Conservation (phyloP, 768 basidiomycete genomes). For the Boletus eberwhitei region DNA sequence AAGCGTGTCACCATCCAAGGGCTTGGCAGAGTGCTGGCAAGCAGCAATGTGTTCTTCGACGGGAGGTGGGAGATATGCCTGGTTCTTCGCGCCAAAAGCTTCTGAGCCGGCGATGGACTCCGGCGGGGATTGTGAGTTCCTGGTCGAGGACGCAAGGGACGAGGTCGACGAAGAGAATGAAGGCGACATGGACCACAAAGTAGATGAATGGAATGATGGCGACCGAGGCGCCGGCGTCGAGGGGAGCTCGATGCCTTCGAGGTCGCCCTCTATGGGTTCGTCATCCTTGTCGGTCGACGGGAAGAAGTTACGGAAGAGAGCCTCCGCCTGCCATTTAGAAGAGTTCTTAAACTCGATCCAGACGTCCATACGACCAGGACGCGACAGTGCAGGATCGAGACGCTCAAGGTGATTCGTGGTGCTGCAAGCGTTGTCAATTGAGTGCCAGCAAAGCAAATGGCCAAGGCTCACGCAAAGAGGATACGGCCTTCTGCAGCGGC, state of each 20-base stretch:
- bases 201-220: slow-evolving; percentile 44
- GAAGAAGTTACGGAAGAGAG: slow-evolving; percentile 89
- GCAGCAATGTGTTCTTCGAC: slow-evolving; percentile 56
- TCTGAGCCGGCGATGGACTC: slow-evolving; percentile 18
- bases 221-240: slow-evolving; percentile 40
- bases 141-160: slow-evolving; percentile 33
- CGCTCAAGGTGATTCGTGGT: slow-evolving; percentile 91
- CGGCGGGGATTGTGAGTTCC: slow-evolving; percentile 25
- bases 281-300: slow-evolving; percentile 61
- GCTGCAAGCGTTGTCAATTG: slow-evolving; percentile 33
- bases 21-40: slow-evolving; percentile 60
- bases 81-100: slow-evolving; percentile 52
- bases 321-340: slow-evolving; percentile 80
- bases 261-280: slow-evolving; percentile 37
- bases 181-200: slow-evolving; percentile 43
- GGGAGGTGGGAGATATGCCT: slow-evolving; percentile 62
- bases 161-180: slow-evolving; percentile 43
- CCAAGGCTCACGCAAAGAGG: slow-evolving; percentile 73
- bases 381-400: slow-evolving; percentile 86
- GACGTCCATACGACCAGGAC: slow-evolving; percentile 90
- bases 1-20: slow-evolving; percentile 62
- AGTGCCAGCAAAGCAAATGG: background rate
- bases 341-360: slow-evolving; percentile 91
- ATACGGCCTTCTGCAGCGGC: slow-evolving; percentile 85
- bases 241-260: slow-evolving; percentile 46